phyloP scores from a whole-genome alignment of 352 stramenopile genomes.

The Pythium phragmiticola region DNA sequence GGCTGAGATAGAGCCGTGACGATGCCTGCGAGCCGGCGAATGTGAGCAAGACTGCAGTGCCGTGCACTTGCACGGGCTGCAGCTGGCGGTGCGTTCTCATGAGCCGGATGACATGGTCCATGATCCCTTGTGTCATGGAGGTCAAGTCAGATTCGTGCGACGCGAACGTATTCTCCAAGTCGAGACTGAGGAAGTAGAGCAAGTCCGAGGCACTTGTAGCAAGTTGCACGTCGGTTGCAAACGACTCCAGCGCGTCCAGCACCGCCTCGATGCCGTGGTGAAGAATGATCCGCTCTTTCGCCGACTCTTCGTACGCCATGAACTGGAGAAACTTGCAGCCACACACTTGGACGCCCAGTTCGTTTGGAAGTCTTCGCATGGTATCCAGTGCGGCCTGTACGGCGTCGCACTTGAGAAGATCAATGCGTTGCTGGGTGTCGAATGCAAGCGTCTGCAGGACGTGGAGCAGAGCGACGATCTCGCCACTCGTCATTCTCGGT shows the following conservation, averaged over 20 bases:
- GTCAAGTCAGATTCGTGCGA: constrained; percentile 17
- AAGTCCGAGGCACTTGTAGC: constrained; percentile 47
- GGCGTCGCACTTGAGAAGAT: constrained; percentile 31
- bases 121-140: constrained; percentile 22
- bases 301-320: constrained; percentile 59
- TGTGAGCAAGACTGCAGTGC: constrained; percentile 51
- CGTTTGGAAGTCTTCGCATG: constrained; percentile 34
- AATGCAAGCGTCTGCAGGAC: constrained; percentile 48
- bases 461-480: constrained; percentile 39
- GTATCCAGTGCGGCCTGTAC: constrained; percentile 33
- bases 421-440: constrained; percentile 37
- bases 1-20: constrained; percentile 30
- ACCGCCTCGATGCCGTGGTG: constrained; percentile 33
- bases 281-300: constrained; percentile 44
- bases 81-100: constrained; percentile 37
- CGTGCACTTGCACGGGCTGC: constrained; percentile 52
- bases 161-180: constrained; percentile 32
- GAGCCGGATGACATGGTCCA: constrained; percentile 29
- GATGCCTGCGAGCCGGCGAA: constrained; percentile 28
- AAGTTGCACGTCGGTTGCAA: constrained; percentile 39
- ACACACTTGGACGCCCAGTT: constrained; percentile 41
- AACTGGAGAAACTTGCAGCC: constrained; percentile 70
- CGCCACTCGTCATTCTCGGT: constrained; percentile 5
- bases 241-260: constrained; percentile 35
- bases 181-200: constrained; percentile 51